These are phyloP conservation scores for Psophocarpus tetragonolobus DNA, from an alignment of 306 rosid species.

Conservation along the genomic window DNA sequence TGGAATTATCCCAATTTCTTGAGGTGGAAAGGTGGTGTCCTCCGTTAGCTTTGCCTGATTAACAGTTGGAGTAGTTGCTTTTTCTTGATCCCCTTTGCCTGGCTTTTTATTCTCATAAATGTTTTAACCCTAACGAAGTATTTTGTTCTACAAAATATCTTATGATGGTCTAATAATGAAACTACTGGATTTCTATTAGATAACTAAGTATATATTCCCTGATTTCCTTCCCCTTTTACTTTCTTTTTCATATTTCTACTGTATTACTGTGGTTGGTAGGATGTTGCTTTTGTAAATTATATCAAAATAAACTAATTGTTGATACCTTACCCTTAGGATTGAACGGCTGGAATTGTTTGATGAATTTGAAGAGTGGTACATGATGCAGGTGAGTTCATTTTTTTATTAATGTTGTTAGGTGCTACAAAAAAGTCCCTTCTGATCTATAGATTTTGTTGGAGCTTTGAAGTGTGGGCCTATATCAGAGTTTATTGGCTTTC, in stretches of 20 bases:
- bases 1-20: slow-evolving; percentile 3
- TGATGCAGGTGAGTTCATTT: slow-evolving; percentile 91
- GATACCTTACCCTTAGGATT: slow-evolving; percentile 56
- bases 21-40: slow-evolving; percentile 1
- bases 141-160: slow-evolving; percentile 8
- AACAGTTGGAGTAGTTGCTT: not conserved
- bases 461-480: slow-evolving; percentile 8
- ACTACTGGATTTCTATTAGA: slow-evolving; percentile 19
- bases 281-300: slow-evolving; percentile 29
- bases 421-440: slow-evolving; percentile 15
- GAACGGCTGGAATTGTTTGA: slow-evolving; percentile 96
- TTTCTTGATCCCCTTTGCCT: slow-evolving; percentile 8
- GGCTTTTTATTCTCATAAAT: not conserved
- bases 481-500: not conserved
- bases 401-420: slow-evolving; percentile 25
- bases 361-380: slow-evolving; percentile 99
- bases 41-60: not conserved
- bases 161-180: slow-evolving; percentile 26
- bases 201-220: not conserved
- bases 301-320: slow-evolving; percentile 43
- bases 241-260: too few relatives aligned
- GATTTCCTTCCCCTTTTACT: too few relatives aligned
- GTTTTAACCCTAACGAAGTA: not conserved
- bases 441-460: slow-evolving; percentile 19
- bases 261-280: slow-evolving; percentile 36